Base-by-base conservation (phyloP, 345 rosid species). In the Capsella bursapastoris region DNA sequence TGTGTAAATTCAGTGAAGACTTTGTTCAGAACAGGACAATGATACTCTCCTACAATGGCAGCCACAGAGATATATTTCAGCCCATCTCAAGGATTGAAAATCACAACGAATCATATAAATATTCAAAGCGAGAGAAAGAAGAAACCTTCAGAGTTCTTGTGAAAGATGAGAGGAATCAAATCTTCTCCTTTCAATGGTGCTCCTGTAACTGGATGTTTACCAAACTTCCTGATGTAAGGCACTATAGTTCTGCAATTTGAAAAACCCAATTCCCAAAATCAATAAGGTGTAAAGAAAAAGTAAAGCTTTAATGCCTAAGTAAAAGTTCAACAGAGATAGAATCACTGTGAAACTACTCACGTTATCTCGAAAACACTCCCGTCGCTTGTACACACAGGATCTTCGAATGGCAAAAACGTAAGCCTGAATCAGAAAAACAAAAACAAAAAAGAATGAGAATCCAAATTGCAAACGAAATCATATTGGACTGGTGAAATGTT, bases 1-100 rank as follows among this genome's bases (percentile, higher is more conserved):
- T 89, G 97, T 1, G 97, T 89, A 58, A 83, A 95, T 67, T 92
- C 99, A 4, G 99, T 92, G 60, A 92, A 92, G 72, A 92, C 97
- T 77, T 95, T 92, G 86, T 89, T 90, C 55, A 95, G 81, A 65
- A 95, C 96, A 6, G 99, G 97, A 64, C 97, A 95, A 60, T 90
- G 92, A 68, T 62, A 90, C 84, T 92, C 99, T 70, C 96, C 97
- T 92, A 81, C 80, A 73, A 48, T 71, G 59, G 32, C 47, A 64
- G 32, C 15, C 48, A 63, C 51, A 37, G 2, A 29, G 6, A 43
- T 37, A 37, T 37, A 22, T 45, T 13, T 64, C 47, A 69, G 38
- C n/a, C 32, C 3, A 35, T 29, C 59, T 8, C 11, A 57, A 49
- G 0, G 15, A 53, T 2, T 4, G 11, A 51, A 27, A n/a, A 28